Conservation (phyloP, 108 stramenopile species). For the Nitzschia palea region DNA sequence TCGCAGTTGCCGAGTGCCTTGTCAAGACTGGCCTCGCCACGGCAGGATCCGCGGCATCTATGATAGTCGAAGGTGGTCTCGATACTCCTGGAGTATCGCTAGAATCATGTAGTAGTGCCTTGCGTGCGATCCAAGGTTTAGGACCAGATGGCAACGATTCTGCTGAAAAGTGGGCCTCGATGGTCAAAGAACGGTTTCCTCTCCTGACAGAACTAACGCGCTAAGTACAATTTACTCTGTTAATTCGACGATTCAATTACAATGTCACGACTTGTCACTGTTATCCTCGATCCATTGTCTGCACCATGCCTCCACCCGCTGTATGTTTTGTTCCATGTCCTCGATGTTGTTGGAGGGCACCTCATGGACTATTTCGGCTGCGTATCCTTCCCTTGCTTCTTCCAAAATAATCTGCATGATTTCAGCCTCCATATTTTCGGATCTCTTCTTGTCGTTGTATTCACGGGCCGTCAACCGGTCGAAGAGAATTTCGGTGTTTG, state of each 20-base stretch:
- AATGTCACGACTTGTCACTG: background rate
- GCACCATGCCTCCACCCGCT: conserved; percentile 66
- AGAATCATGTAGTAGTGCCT: conserved; percentile 51
- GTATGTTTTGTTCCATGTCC: conserved; percentile 80
- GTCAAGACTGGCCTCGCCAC: conserved; percentile 33
- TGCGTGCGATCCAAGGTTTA: conserved; percentile 35
- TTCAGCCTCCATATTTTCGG: conserved; percentile 91
- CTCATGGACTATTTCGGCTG: conserved; percentile 88
- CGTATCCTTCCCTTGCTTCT: conserved; percentile 89
- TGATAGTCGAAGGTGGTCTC: conserved; percentile 53
- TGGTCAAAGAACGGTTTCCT: conserved; percentile 41
- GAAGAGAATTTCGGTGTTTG: conserved; percentile 83
- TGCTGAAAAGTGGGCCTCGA: conserved; percentile 27
- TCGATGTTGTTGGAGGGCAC: conserved; percentile 77
- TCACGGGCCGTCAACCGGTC: conserved; percentile 87
- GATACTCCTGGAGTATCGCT: conserved; percentile 45
- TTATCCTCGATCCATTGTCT: conserved; percentile 77
- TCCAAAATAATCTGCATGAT: conserved; percentile 95
- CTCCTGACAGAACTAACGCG: conserved; percentile 10
- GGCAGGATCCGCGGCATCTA: conserved; percentile 9
- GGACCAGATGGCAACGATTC: conserved; percentile 34
- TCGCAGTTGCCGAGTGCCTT: conserved; percentile 66
- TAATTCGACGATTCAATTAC: background rate
- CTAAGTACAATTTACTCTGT: background rate
- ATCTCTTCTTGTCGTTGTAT: conserved; percentile 85